phyloP scores from a whole-genome alignment of 257 asterid species.

The Solanum lycopersicoides region DNA sequence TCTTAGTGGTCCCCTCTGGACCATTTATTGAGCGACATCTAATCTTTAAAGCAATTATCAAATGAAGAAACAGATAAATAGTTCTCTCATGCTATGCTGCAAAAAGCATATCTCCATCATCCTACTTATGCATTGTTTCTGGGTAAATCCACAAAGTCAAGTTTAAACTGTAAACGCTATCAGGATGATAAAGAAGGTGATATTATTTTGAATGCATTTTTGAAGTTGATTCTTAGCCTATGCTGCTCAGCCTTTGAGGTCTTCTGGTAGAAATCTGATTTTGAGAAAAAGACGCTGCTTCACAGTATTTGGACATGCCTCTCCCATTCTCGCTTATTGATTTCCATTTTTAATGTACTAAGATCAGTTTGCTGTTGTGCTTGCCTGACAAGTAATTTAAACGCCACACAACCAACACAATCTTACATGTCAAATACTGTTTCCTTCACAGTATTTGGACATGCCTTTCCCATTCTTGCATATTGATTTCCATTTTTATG shows the following conservation, averaged over 20 bases:
- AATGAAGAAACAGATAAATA: not conserved
- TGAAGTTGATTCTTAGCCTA: not conserved
- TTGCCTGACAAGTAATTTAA: not conserved
- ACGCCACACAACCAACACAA: not conserved
- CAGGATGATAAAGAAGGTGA: not conserved
- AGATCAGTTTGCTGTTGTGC: not conserved
- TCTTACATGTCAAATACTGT: not conserved
- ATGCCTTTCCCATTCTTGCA: not conserved
- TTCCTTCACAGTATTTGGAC: not conserved
- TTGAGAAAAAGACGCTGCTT: not conserved
- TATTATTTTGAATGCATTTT: not conserved
- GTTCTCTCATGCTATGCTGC: slow-evolving; percentile 1
- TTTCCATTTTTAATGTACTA: not conserved
- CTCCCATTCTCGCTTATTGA: not conserved
- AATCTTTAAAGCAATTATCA: not conserved
- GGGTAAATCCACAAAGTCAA: not conserved
- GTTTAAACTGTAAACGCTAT: not conserved
- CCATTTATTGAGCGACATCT: not conserved
- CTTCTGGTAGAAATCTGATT: not conserved
- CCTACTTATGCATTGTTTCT: not conserved
- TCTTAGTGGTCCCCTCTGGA: not conserved
- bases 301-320: not conserved
- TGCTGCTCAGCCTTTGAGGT: not conserved
- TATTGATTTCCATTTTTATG: not conserved
- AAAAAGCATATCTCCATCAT: not conserved